A percentile compares a stretch with the other conserved stretches of the same genome.
Evolutionary conservation across 2,329 filamentous ascomycete genomes (phyloP).

Genomic region (Penicillium sp.): DNA sequence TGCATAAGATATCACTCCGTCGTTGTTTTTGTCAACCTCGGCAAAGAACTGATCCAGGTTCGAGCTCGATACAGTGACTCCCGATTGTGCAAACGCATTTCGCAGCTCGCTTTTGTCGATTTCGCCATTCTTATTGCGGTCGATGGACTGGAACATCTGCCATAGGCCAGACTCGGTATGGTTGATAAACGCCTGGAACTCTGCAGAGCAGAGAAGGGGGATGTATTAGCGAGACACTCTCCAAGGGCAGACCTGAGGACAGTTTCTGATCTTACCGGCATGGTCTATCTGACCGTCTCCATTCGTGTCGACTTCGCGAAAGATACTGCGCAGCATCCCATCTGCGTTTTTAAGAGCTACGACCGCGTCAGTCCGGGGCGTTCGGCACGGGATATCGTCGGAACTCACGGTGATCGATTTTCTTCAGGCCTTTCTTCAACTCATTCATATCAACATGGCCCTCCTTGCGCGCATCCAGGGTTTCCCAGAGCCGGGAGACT

Average conservation of each 20-base stretch:
- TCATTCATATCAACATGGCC: slow-evolving; percentile 84
- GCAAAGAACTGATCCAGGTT: slow-evolving; percentile 84
- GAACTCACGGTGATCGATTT: slow-evolving; percentile 85
- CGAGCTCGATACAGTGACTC: slow-evolving; percentile 75
- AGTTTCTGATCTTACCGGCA: slow-evolving; percentile 64
- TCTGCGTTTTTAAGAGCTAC: slow-evolving; percentile 86
- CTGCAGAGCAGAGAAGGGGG: slow-evolving; percentile 50
- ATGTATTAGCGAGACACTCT: background rate
- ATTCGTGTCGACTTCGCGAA: slow-evolving; percentile 82
- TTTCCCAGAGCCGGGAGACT: slow-evolving; percentile 81
- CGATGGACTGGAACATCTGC: slow-evolving; percentile 82
- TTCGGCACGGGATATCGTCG: slow-evolving; percentile 24
- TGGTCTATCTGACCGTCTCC: slow-evolving; percentile 90
- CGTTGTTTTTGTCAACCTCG: slow-evolving; percentile 86
- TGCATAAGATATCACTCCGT: slow-evolving; percentile 84
- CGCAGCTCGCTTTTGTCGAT: slow-evolving; percentile 85
- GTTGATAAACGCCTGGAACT: slow-evolving; percentile 88
- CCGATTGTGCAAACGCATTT: slow-evolving; percentile 75
- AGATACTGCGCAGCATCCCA: slow-evolving; percentile 76
- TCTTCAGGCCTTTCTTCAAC: slow-evolving; percentile 80
- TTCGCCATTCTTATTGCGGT: slow-evolving; percentile 81
- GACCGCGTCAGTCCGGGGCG: slow-evolving; percentile 29
- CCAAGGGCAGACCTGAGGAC: slow-evolving; percentile 10
- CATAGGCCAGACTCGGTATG: slow-evolving; percentile 83
- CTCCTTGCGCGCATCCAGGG: slow-evolving; percentile 74